Evolutionary conservation across 495 filamentous ascomycete genomes (phyloP), one percentile per base, ranked within the genome.

Genomic region (Annulohypoxylon moriforme): DNA sequence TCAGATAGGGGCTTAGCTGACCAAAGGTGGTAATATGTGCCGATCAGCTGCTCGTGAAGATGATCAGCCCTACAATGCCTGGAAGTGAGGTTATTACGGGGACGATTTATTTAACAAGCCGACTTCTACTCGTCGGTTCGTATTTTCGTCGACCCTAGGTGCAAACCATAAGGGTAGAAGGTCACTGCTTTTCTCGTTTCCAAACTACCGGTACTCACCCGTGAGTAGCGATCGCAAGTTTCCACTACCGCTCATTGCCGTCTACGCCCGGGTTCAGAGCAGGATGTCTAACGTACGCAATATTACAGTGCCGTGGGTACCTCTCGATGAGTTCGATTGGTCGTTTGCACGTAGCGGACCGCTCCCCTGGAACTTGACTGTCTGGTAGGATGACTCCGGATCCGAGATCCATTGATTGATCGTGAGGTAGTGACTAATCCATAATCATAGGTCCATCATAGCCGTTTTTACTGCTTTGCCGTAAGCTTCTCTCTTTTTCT

Each of bases 401-500:
- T 11, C 64, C 55, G 29, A 29, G 16, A 13, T n/a, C 6, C n/a
- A 13, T 16, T 29, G 9, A 22, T 27, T 47, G 6, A 50, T 53
- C 27, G 8, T 18, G 14, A 42, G n/a, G 6, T 49, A 24, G 38
- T 16, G 10, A 50, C 49, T 62, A 38, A 68, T 29, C n/a, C 9
- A 44, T 20, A 11, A 44, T 42, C 40, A 11, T 24, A 69, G 67
- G 67, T 60, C 55, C 38, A 55, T 75, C 71, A 87, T 81, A 42
- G 73, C 73, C n/a, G 75, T 67, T 56, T 78, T 82, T 60, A 69
- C 79, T 25, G 75, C 73, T 7, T 64, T 86, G 14, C 75, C 82
- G 4, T 44, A 44, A 44, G 40, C 16, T 18, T 44, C 16, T 5
- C 16, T 44, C 40, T 8, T 9, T 18, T 18, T 44, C n/a, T n/a